Conservation (phyloP, 306 rosid species). For the Quercus cerris region DNA sequence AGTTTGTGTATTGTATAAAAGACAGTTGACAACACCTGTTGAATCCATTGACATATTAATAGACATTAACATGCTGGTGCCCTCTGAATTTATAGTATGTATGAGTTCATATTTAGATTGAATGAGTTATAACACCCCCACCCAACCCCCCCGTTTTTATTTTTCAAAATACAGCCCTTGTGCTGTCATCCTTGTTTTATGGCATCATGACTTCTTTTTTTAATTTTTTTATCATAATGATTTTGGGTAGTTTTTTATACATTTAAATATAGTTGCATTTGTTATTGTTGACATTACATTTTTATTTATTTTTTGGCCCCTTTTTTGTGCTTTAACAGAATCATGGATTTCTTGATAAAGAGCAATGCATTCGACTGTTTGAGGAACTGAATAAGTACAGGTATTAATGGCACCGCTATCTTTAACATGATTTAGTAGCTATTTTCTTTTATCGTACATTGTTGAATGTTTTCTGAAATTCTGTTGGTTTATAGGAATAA, state of each 20-base stretch:
- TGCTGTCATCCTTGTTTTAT: not conserved
- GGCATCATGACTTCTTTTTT: not conserved
- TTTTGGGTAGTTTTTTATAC: constrained; percentile 8
- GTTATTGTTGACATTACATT: constrained; percentile 8
- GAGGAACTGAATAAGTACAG: constrained; percentile 86
- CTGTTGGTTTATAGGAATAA: not conserved
- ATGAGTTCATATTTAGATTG: not conserved
- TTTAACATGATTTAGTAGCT: constrained; percentile 20
- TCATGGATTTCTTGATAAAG: constrained; percentile 53
- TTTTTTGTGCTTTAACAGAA: constrained; percentile 49
- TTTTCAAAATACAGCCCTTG: not conserved
- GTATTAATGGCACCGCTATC: constrained; percentile 33
- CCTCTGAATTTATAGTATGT: not conserved
- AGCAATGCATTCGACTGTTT: constrained; percentile 74
- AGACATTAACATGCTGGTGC: not conserved
- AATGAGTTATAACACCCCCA: not conserved
- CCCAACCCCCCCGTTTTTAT: not conserved
- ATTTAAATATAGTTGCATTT: constrained; percentile 7
- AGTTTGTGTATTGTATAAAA: not conserved
- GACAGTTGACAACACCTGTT: not conserved
- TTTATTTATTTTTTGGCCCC: constrained; percentile 18
- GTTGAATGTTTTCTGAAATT: not conserved
- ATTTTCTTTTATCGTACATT: constrained; percentile 9
- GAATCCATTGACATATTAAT: not conserved
- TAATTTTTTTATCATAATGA: not conserved